Conservation (phyloP, 2,329 filamentous ascomycete species). For the Cladobotryum mycophilum region DNA sequence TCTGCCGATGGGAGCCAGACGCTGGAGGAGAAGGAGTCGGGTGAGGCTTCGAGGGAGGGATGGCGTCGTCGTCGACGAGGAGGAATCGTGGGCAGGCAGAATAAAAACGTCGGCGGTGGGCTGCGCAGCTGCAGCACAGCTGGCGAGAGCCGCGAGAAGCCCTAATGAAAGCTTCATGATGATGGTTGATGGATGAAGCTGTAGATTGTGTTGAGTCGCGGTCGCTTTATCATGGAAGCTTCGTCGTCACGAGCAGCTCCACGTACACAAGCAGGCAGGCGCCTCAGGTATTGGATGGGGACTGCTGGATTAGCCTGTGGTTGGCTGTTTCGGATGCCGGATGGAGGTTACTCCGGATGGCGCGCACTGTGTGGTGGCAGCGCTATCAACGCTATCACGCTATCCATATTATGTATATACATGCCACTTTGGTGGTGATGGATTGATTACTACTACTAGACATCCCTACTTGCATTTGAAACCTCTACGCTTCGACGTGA, state of each 20-base stretch:
- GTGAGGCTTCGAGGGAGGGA: constrained; percentile 48
- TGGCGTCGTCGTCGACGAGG: constrained; percentile 27
- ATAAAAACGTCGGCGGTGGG: constrained; percentile 49
- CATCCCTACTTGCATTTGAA: too few relatives aligned
- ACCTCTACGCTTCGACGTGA: too few relatives aligned
- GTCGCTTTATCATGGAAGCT: constrained; percentile 12
- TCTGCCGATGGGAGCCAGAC: constrained; percentile 42
- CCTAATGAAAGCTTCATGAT: constrained; percentile 40
- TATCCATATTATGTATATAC: too few relatives aligned
- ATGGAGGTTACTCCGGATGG: constrained; percentile 24
- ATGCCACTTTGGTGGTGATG: too few relatives aligned
- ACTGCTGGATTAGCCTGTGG: constrained; percentile 1
- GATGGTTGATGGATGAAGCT: constrained; percentile 27
- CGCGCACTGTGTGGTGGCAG: constrained; percentile 4
- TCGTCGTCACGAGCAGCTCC: constrained; percentile 28
- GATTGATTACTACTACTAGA: too few relatives aligned
- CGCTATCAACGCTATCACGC: too few relatives aligned
- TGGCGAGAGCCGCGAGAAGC: constrained; percentile 32
- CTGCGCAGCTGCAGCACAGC: constrained; percentile 33
- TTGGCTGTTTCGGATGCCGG: constrained; percentile 24
- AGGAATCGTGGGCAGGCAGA: constrained; percentile 30
- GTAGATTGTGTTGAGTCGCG: constrained; percentile 21
- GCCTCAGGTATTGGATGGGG: constrained; percentile 3
- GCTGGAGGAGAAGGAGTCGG: constrained; percentile 53
- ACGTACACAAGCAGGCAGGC: constrained; percentile 6